These are phyloP conservation scores for Hypholoma sublateritium DNA, from an alignment of 768 basidiomycete genomes.

Conservation along the genomic window DNA sequence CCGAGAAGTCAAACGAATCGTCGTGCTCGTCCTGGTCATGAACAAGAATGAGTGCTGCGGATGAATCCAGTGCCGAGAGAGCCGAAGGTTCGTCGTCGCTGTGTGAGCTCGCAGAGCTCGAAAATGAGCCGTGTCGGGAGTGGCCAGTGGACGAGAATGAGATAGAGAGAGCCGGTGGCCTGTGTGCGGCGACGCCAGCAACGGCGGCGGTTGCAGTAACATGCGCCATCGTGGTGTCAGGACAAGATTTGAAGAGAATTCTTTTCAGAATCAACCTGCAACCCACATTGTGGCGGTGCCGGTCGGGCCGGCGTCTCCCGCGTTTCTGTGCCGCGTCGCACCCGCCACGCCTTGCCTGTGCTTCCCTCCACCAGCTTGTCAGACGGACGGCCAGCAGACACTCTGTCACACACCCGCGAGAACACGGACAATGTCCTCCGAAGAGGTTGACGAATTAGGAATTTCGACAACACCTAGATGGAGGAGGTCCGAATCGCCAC, in stretches of 20 bases:
- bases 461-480: constrained; percentile 2
- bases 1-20: constrained; percentile 36
- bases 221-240: constrained; percentile 13
- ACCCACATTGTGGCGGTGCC: not conserved
- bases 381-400: too few species aligned
- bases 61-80: constrained; percentile 34
- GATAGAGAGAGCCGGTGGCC: constrained; percentile 15
- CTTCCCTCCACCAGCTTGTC: too few species aligned
- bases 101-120: constrained; percentile 25
- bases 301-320: not conserved
- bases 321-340: not conserved
- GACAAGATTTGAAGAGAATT: not conserved
- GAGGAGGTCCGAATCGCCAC: constrained; percentile 18
- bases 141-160: constrained; percentile 10
- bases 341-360: too few species aligned
- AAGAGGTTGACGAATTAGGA: too few species aligned
- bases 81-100: constrained; percentile 24
- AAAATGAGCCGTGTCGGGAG: constrained; percentile 15
- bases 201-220: constrained; percentile 11
- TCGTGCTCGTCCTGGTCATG: constrained; percentile 53
- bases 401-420: too few species aligned
- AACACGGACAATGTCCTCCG: too few species aligned
- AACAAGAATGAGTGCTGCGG: constrained; percentile 63
- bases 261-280: not conserved
- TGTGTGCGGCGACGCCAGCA: constrained; percentile 10